phyloP scores from a whole-genome alignment of 306 rosid species.

The Pueraria montana region DNA sequence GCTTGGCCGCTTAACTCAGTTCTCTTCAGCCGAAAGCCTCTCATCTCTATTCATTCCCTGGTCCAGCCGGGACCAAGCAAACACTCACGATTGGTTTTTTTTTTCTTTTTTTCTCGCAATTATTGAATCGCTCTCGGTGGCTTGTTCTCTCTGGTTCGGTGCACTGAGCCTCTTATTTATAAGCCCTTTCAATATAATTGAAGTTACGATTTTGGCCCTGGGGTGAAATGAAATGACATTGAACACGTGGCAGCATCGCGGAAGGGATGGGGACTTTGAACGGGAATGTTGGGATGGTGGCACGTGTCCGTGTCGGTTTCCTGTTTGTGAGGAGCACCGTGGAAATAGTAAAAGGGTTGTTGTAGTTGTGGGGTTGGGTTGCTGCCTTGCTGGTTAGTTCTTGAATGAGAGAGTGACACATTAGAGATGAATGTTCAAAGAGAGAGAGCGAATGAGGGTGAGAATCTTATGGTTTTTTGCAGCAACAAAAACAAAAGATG shows the following conservation, averaged over 20 bases:
- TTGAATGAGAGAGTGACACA: neutral
- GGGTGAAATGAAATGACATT: rapidly evolving
- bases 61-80: neutral
- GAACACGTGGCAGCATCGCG: neutral
- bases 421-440: neutral
- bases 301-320: neutral
- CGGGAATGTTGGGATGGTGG: neutral
- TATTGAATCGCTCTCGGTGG: neutral
- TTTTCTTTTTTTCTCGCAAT: too few relatives aligned
- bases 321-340: neutral
- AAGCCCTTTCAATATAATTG: neutral
- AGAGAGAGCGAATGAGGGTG: neutral
- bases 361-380: neutral
- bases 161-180: neutral
- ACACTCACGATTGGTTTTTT: neutral
- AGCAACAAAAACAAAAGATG: neutral
- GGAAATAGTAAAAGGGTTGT: slow-evolving; percentile 8
- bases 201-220: neutral
- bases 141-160: neutral
- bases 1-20: slow-evolving; percentile 57
- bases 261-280: neutral
- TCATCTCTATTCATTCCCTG: slow-evolving; percentile 93
- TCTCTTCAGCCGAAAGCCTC: slow-evolving; percentile 48
- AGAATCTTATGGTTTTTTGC: neutral
- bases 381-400: neutral